These are phyloP conservation scores for Naegleria lovaniensis DNA, from an alignment of 208 protist species.

Conservation along the genomic window DNA sequence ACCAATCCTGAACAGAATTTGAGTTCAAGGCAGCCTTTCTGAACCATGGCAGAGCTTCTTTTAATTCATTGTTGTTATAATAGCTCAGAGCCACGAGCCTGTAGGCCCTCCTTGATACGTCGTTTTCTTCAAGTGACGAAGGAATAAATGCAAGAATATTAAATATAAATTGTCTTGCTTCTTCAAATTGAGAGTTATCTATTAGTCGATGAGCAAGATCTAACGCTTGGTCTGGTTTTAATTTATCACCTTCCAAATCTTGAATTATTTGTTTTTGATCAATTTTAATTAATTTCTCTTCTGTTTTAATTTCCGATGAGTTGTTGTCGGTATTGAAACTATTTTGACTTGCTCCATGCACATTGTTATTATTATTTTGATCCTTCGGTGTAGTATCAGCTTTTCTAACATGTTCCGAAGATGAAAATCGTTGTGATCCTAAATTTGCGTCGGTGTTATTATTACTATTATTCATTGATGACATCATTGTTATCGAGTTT, in stretches of 20 bases:
- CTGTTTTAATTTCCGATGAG: background rate
- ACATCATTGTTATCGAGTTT: background rate
- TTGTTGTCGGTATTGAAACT: background rate
- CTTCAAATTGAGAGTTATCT: background rate
- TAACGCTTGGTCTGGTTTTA: background rate
- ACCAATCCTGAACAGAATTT: background rate
- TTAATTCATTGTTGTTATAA: background rate
- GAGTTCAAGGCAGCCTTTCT: background rate
- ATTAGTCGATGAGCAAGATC: background rate
- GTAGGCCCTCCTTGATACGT: background rate
- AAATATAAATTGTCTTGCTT: constrained; percentile 5
- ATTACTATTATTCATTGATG: background rate
- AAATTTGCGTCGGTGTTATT: background rate
- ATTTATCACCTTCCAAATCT: background rate
- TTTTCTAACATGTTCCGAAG: background rate
- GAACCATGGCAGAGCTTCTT: background rate
- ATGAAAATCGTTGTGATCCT: background rate
- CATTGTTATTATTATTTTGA: background rate
- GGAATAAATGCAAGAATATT: background rate
- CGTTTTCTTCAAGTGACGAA: background rate
- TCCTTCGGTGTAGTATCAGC: background rate
- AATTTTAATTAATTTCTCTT: background rate
- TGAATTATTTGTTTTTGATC: background rate
- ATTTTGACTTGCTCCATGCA: background rate
- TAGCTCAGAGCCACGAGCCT: background rate